Percentiles rank a stretch among this genome's conserved stretches.
phyloP scores from a whole-genome alignment of 2,329 filamentous ascomycete genomes.

The Furcasterigmium furcatum region DNA sequence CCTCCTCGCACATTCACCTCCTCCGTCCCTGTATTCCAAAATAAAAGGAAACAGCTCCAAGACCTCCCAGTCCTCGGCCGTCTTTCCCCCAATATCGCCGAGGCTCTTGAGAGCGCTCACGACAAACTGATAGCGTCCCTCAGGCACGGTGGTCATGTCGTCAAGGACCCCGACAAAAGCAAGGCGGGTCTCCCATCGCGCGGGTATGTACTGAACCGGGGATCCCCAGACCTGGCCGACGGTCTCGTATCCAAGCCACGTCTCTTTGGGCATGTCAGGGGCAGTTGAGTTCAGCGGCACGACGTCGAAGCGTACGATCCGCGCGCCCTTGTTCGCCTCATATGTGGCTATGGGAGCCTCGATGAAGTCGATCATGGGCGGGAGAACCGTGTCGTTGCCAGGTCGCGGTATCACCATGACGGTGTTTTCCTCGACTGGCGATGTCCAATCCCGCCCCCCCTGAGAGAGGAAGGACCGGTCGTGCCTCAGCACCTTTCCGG shows the following conservation, averaged over 20 bases:
- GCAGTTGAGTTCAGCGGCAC: background rate
- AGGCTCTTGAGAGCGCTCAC: background rate
- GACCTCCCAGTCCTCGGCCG: background rate
- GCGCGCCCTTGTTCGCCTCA: background rate
- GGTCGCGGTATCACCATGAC: background rate
- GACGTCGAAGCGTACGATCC: background rate
- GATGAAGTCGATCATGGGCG: background rate
- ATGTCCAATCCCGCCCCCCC: no score
- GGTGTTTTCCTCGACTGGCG: no score
- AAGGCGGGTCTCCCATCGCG: no score
- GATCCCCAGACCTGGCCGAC: background rate
- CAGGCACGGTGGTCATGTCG: background rate
- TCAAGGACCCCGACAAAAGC: background rate
- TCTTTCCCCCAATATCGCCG: background rate
- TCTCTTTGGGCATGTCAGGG: background rate
- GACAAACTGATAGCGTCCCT: background rate
- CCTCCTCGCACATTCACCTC: no score
- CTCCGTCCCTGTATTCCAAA: no score
- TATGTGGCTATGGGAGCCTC: background rate
- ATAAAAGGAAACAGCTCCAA: background rate
- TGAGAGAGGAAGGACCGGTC: no score
- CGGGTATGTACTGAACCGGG: no score
- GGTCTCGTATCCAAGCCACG: background rate
- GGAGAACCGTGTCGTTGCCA: background rate
- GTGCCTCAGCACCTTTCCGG: slow-evolving; percentile 24